A percentile compares a stretch with the other conserved stretches of the same genome.
phyloP scores from a whole-genome alignment of 2,329 filamentous ascomycete genomes.

The Cordyceps farinosa region DNA sequence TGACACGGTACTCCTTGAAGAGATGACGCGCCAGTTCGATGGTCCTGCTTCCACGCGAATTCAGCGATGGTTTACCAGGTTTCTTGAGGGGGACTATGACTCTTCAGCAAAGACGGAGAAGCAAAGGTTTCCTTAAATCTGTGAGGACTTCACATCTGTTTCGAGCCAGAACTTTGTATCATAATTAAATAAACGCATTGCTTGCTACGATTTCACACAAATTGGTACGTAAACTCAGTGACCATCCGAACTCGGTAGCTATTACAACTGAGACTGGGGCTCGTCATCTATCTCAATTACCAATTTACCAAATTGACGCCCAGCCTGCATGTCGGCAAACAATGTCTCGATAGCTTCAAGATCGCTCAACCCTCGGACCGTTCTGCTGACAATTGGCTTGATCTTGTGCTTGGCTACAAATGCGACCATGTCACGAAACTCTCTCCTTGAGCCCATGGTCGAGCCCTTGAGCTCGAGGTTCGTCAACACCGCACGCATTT shows the following conservation, averaged over 20 bases:
- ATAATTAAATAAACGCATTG: too few relatives aligned
- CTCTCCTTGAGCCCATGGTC: conserved; percentile 87
- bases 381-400: conserved; percentile 71
- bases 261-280: conserved; percentile 38
- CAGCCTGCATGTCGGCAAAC: conserved; percentile 85
- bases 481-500: conserved; percentile 77
- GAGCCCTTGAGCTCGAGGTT: conserved; percentile 83
- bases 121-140: neutral
- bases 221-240: neutral
- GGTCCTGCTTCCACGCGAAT: neutral
- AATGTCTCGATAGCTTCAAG: conserved; percentile 72
- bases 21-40: neutral
- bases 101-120: neutral
- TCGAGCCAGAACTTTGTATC: too few relatives aligned
- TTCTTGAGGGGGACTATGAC: neutral
- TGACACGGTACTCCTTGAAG: conserved; percentile 14
- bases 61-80: neutral
- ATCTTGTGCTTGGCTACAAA: conserved; percentile 75
- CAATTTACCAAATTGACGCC: conserved; percentile 87
- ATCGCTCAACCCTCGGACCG: conserved; percentile 69
- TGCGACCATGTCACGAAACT: conserved; percentile 86
- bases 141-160: too few relatives aligned
- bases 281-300: conserved; percentile 64
- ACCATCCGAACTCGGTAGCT: neutral
- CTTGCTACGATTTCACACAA: neutral